Conservation (phyloP, 2,329 filamentous ascomycete genomes). For the Exophiala sp. region DNA sequence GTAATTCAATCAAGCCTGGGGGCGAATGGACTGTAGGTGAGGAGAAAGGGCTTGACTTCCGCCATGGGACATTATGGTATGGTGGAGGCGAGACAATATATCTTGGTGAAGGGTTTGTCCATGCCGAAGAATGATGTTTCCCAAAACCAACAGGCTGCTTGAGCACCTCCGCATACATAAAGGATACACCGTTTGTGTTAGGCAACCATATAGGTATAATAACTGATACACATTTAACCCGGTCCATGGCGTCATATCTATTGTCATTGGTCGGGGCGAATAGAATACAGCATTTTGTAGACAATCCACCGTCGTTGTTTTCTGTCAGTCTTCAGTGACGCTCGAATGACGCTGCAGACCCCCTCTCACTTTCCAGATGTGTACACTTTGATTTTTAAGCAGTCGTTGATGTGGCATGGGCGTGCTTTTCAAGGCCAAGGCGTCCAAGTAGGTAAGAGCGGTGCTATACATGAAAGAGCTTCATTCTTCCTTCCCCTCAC, state of each 20-base stretch:
- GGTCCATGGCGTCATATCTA: background rate
- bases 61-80: conserved; percentile 80
- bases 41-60: conserved; percentile 73
- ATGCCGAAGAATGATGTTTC: conserved; percentile 2
- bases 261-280: background rate
- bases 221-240: background rate
- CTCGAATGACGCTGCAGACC: conserved; percentile 10
- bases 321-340: background rate
- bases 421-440: background rate
- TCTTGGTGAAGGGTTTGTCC: conserved; percentile 39
- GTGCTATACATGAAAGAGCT: background rate
- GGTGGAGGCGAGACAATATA: conserved; percentile 70
- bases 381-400: background rate
- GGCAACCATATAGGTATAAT: no score
- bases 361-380: background rate
- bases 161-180: background rate
- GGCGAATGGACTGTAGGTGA: conserved; percentile 87
- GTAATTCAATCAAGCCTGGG: conserved; percentile 37
- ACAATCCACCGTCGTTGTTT: background rate
- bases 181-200: background rate
- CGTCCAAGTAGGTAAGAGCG: background rate
- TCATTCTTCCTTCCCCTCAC: background rate
- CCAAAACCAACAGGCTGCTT: background rate
- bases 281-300: background rate
- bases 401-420: background rate